Base-by-base conservation (phyloP, 345 rosid genomes). In the Eucalyptus paniculata region DNA sequence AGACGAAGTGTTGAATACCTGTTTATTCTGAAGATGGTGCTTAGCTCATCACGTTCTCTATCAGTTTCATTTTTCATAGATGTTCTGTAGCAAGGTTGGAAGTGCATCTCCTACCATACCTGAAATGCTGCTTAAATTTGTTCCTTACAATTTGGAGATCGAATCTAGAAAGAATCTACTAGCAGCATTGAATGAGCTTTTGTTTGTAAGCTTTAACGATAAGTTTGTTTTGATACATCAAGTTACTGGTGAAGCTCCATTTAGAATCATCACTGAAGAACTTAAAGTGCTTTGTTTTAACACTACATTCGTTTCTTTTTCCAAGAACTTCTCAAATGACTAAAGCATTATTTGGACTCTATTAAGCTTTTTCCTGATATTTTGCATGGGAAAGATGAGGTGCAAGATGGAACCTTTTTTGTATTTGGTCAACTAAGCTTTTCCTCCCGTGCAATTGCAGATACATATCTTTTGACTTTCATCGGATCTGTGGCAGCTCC, bases 381-480 rank as follows among this genome's bases (percentile, higher is more conserved):
- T 21, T 40, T 37, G 47, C 85, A 77, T 77, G 85, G 83, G 85
- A 77, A 77, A 37, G 47, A 77, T 40, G 47, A 77, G 85, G 47
- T 21, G 30, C 47, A 77, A 77, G 85, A 21, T 40, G 85, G 85
- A 77, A 40, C 28, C 12, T 21, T 77, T 77, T 77, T 40, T 4
- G 16, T 11, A 37, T 40, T 40, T 40, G 45, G 47, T 23, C 85
- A 77, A 40, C 42, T 40, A 40, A 77, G 85, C 47, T 37, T 77
- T 77, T 77, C 47, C 85, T 12, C 30, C 30, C 23, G 85, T 77
- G 47, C 85, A 40, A 40, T 77, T 60, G 90, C 98, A 97, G 99
- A 94, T 97, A 95, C 88, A 89, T 96, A 67, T 92, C 98, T 45
- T 97, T 97, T 89, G 99, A 97, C 90, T 97, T 97, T 87, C 99